These are phyloP conservation scores for Hammondia hammondi DNA, from an alignment of 169 alveolate genomes.

Conservation along the genomic window DNA sequence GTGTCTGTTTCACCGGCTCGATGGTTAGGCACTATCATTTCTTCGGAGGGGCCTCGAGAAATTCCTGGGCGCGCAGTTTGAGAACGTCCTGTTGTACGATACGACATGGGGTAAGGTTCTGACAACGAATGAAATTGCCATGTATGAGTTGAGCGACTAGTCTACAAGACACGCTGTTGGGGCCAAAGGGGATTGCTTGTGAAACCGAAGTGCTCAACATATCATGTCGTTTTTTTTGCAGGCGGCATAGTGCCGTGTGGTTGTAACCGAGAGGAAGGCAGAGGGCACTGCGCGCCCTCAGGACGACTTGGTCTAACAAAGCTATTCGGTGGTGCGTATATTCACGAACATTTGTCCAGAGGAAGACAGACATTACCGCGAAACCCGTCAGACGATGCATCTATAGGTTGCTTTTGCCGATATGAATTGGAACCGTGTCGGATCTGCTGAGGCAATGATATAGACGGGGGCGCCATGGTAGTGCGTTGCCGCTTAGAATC, in stretches of 20 bases:
- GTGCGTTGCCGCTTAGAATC: too few relatives aligned
- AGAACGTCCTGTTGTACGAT: constrained; percentile 46
- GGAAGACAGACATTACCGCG: too few relatives aligned
- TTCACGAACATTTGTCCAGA: neutral
- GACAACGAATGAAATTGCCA: neutral
- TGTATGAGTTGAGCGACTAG: neutral
- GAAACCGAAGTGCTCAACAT: neutral
- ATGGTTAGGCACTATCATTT: constrained; percentile 11
- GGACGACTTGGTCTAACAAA: constrained; percentile 39
- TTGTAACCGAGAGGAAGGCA: constrained; percentile 43
- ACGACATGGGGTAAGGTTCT: constrained; percentile 37
- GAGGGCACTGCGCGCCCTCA: constrained; percentile 44
- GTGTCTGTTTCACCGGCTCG: neutral
- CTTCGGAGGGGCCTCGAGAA: constrained; percentile 37
- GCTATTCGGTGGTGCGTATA: constrained; percentile 23
- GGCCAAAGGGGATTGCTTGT: neutral
- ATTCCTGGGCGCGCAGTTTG: constrained; percentile 34
- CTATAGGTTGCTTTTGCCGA: too few relatives aligned
- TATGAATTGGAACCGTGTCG: too few relatives aligned
- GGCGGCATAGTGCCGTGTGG: constrained; percentile 64
- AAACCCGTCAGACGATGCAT: too few relatives aligned
- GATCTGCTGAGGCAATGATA: too few relatives aligned
- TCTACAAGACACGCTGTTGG: too few relatives aligned
- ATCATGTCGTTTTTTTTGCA: neutral
- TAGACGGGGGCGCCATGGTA: too few relatives aligned